A percentile compares a stretch with the other conserved stretches of the same genome.
Conservation (phyloP, 306 rosid genomes). For the Vicia villosa region DNA sequence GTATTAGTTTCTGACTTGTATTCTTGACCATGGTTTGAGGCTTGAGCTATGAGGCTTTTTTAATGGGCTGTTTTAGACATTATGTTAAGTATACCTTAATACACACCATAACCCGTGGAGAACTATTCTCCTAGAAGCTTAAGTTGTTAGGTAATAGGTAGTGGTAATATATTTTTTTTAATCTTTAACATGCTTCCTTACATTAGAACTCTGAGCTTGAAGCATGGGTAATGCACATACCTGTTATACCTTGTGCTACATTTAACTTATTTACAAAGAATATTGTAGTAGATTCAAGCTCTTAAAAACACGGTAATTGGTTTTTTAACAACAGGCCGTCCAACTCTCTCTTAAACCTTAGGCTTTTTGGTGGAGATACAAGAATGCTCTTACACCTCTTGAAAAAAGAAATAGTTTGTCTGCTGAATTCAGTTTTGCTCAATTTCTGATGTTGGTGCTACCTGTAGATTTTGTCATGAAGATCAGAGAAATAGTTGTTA, state of each 20-base stretch:
- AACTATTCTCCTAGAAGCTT: conserved; percentile 4
- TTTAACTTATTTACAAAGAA: conserved; percentile 3
- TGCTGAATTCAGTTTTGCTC: no score
- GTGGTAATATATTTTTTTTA: conserved; percentile 16
- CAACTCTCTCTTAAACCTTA: neutral
- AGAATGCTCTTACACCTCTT: neutral
- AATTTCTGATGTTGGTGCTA: no score
- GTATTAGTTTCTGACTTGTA: conserved; percentile 6
- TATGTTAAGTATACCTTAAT: conserved; percentile 16
- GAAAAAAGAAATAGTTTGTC: no score
- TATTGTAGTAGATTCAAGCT: conserved; percentile 1
- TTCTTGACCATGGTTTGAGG: conserved; percentile 13
- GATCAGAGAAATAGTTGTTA: no score
- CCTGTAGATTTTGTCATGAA: no score
- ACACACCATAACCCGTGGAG: neutral
- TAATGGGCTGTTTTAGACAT: neutral
- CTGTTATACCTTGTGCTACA: conserved; percentile 2
- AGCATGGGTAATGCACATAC: conserved; percentile 5
- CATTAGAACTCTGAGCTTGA: neutral
- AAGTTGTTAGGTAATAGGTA: neutral
- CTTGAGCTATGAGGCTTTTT: neutral
- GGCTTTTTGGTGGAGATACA: conserved; percentile 11
- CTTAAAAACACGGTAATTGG: conserved; percentile 21
- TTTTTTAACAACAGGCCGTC: neutral
- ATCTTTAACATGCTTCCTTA: neutral